Base-by-base conservation (phyloP, 73 alveolate species). In the Loxodes magnus region DNA sequence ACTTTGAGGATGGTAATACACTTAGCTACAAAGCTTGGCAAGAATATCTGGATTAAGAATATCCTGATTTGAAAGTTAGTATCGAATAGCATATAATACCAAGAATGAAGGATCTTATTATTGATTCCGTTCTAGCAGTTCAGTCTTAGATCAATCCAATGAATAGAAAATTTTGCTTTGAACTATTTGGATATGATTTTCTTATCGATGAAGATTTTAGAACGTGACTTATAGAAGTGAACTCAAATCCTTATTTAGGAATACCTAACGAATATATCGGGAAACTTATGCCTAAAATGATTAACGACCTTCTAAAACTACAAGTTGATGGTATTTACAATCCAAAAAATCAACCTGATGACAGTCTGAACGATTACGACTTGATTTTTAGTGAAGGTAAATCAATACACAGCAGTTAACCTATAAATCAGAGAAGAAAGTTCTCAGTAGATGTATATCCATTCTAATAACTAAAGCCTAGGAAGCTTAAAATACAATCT, bases 191-290 rank as follows among this genome's bases (percentile, higher is more conserved):
- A 4, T 86, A 75, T 60, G 96, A 85, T 65, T 85, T 85, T 44
- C 50, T 85, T 63, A 34, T 85, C 17, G 96, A 85, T 64, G 97
- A 88, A 41, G 85, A 84, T 50, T 74, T 88, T 43, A 71, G 93
- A 53, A 81, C 79, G 6, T 88, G 88, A 87, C 74, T 88, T 46
- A 83, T 88, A 27, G 97, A 88, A 70, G 64, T 84, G 41, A 88
- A 88, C 30, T 75, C 94, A 1, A 86, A 86, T 57, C 97, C 97
- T 10, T 81, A 87, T n/a, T 53, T 88, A 38, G 89, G 87, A 33
- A 79, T 37, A 15, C 82, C 89, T 12, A 78, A 79, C 29, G 79
- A 68, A 5, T 78, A 62, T 30, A 78, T 87, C 17, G 53, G 56
- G 22, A 62, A 66, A 26, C 41, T 87, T 43, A 67, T 87, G 20